Base-by-base conservation (phyloP, 768 basidiomycete species). In the Leccinum broughii region DNA sequence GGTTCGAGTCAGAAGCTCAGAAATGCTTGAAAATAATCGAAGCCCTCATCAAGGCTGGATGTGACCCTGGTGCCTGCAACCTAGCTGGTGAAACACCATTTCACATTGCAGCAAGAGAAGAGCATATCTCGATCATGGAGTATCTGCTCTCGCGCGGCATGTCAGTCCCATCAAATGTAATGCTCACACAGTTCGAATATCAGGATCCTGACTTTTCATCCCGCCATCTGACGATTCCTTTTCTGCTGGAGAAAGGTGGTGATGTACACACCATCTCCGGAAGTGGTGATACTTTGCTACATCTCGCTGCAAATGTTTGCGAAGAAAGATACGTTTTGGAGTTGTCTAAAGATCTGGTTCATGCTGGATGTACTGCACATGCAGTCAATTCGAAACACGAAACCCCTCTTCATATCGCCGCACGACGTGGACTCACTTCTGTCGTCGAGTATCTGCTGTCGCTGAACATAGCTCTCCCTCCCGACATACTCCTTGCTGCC, bases 241-340 rank as follows among this genome's bases (percentile, higher is more conserved):
- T 58, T 10, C 20, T 58, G 4, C 15, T 58, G 37, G 30, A 56
- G 1, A n/a, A 46, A n/a, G 57, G 57, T 34, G 57, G 41, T 6
- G 41, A 58, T 11, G 2, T 56, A 7, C 30, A 56, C 22, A 11
- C 57, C 6, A 1, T 56, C 41, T 2, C 57, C 15, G 4, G 11
- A 9, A 32, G 54, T 6, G 53, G 57, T 6, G 41, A 58, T 7
- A 58, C 53, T 14, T 34, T 58, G 41, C 22, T 58, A 3, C 57
- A 58, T 20, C 4, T 46, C 6, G 53, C 32, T 26, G 57, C 22
- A 15, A 1, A 1, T 3, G 13, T 20, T 20, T 1, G 1, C 1
- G 1, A 9, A 10, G 53, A 56, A n/a, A 17, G 15, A 26, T 24
- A 58, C 0, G 32, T 32, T 5, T 46, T 58, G 32, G 41, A 58